Percentiles rank a stretch among this genome's conserved stretches.
Conservation (phyloP, 371 early-diverging fungal genomes). For the Apophysomyces trapeziformis region DNA sequence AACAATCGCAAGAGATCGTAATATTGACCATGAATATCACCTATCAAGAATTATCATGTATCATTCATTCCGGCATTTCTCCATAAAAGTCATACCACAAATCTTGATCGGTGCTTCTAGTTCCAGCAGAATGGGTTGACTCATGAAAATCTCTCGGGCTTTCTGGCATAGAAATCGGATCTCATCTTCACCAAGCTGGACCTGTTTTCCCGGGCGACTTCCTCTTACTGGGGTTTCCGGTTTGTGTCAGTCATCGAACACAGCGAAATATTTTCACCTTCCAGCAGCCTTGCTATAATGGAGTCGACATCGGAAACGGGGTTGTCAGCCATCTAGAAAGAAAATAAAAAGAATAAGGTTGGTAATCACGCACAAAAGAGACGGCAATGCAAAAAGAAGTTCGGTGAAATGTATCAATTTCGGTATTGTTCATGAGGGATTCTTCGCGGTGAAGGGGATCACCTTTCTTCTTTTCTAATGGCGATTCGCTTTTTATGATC, state of each 20-base stretch:
- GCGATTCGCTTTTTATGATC: too few species aligned
- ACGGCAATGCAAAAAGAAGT: too few species aligned
- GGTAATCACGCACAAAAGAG: background rate
- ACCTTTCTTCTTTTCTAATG: too few species aligned
- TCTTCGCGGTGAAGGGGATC: too few species aligned
- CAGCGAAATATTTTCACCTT: conserved; percentile 22
- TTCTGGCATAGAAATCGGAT: conserved; percentile 84
- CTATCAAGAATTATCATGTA: conserved; percentile 16
- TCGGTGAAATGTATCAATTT: too few species aligned
- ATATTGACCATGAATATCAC: conserved; percentile 86
- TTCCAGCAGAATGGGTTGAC: conserved; percentile 93
- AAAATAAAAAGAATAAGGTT: background rate
- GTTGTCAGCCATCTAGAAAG: conserved; percentile 1
- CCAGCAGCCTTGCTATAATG: conserved; percentile 29
- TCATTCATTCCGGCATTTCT: background rate
- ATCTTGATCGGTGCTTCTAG: conserved; percentile 96
- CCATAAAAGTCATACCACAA: conserved; percentile 57
- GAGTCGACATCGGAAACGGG: conserved; percentile 21
- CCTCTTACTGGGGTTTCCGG: conserved; percentile 73
- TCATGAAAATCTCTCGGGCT: conserved; percentile 88
- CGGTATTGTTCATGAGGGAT: too few species aligned
- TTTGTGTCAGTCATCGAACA: conserved; percentile 2
- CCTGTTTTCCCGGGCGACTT: conserved; percentile 86
- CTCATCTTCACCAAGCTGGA: conserved; percentile 81
- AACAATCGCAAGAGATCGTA: conserved; percentile 92